Evolutionary conservation across 2,329 filamentous ascomycete genomes (phyloP), one percentile per base, ranked within the genome.

Genomic region (Colletotrichum sp.): DNA sequence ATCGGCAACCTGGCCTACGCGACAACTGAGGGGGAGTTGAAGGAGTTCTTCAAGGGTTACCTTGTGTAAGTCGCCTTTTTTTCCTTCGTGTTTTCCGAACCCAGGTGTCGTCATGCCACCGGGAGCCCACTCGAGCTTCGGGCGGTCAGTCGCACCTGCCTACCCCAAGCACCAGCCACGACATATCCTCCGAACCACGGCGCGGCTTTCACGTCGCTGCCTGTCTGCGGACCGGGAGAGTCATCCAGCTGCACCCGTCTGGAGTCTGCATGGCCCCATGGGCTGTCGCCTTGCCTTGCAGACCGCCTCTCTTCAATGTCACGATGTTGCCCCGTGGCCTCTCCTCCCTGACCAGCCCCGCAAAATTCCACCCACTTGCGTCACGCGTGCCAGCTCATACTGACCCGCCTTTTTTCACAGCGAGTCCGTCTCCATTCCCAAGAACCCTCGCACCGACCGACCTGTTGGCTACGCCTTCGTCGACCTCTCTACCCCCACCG

Each of bases 1-100:
- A 99, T 99, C 91, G 97, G 97, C 92, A 99, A 99, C 92, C 95
- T 99, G 93, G 97, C 97, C 85, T 99, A 99, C 89, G 96, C 96
- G 94, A 99, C 97, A 94, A 98, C 96, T 88, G 97, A 99, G 95
- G 97, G 95, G 94, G 96, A 98, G 94, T 95, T 99, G 92, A 98
- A 98, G 92, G 95, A 97, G 84, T 99, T 99, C 93, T 99, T 99
- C 94, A 96, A 97, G 92, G 95, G 94, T 89, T 99, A 98, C 92
- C 94, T 97, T 91, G 95, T 99, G 97, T 99, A 92, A 92, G 96
- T 95, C 57, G 34, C 71, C 69, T 39, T 32, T 55, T 21, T 36
- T 36, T 15, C 52, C n/a, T 59, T 24, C 36, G n/a, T 32, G 28
- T 16, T 49, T 49, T 49, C 39, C 18, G 18, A 49, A 21, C 18